These are phyloP conservation scores for Sugiyamaella grinbergsii DNA, from an alignment of 1,139 yeast genomes.

Conservation along the genomic window DNA sequence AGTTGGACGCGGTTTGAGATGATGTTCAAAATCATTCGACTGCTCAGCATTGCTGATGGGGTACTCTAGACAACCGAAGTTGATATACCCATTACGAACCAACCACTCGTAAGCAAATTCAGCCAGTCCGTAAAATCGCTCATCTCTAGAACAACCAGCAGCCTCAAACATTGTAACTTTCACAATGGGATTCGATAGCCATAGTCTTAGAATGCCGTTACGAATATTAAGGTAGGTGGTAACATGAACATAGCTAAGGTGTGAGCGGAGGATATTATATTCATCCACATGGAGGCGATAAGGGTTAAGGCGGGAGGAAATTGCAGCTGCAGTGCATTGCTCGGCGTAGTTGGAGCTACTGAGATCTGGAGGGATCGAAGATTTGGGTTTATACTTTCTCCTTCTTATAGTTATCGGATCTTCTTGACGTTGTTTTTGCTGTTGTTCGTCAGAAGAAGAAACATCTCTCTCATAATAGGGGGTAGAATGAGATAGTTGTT, in stretches of 20 bases:
- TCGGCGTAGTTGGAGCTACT: conserved; percentile 44
- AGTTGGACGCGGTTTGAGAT: conserved; percentile 43
- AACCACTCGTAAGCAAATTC: conserved; percentile 49
- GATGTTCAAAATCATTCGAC: conserved; percentile 16
- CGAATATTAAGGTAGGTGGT: conserved; percentile 48
- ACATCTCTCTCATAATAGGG: conserved; percentile 15
- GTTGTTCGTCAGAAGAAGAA: conserved; percentile 16
- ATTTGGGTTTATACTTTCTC: conserved; percentile 43
- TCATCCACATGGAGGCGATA: conserved; percentile 43
- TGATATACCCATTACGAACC: conserved; percentile 48
- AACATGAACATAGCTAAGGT: conserved; percentile 44
- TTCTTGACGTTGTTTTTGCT: conserved; percentile 1
- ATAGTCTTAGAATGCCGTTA: conserved; percentile 48
- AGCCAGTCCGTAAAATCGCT: conserved; percentile 45
- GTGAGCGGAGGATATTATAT: conserved; percentile 42
- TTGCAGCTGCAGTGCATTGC: conserved; percentile 47
- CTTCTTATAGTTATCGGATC: conserved; percentile 25
- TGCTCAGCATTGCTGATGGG: conserved; percentile 24
- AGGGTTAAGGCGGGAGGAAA: conserved; percentile 47
- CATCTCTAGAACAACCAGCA: conserved; percentile 48
- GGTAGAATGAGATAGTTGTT: conserved; percentile 8
- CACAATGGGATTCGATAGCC: conserved; percentile 49
- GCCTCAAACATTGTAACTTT: conserved; percentile 48
- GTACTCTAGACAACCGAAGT: conserved; percentile 47
- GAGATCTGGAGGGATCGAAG: conserved; percentile 46